Percentiles rank a stretch among this genome's conserved stretches.
phyloP scores from a whole-genome alignment of 345 rosid genomes.

The Eucalyptus shirleyi region DNA sequence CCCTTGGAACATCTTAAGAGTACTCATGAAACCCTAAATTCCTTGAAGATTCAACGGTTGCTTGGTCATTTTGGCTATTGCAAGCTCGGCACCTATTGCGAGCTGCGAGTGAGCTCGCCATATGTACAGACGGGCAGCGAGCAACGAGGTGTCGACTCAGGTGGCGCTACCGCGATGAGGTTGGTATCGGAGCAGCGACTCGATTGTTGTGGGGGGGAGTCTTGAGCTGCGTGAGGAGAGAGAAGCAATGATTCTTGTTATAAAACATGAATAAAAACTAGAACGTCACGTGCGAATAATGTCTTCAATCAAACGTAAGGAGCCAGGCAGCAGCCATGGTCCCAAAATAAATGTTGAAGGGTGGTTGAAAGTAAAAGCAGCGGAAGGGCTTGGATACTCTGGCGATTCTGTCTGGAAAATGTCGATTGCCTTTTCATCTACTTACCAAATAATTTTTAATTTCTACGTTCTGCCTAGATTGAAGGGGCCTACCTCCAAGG shows the following conservation, averaged over 20 bases:
- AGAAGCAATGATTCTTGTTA: background rate
- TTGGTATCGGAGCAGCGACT: background rate
- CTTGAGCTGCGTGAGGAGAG: background rate
- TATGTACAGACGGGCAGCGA: background rate
- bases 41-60: background rate
- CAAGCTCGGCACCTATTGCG: background rate
- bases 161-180: background rate
- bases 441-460: background rate
- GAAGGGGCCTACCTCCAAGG: conserved; percentile 5
- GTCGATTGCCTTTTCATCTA: background rate
- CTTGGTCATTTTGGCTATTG: background rate
- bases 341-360: background rate
- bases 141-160: background rate
- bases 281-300: background rate
- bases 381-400: background rate
- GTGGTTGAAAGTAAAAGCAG: background rate
- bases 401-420: background rate
- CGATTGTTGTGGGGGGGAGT: background rate
- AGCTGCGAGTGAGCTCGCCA: too few relatives aligned
- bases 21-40: too few relatives aligned
- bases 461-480: background rate
- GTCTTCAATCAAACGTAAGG: background rate
- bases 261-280: background rate
- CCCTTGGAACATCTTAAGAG: too few relatives aligned
- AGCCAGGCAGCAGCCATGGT: background rate